Conservation (phyloP, 192 early-diverging fungal genomes). For the Paraglomus occultum region DNA sequence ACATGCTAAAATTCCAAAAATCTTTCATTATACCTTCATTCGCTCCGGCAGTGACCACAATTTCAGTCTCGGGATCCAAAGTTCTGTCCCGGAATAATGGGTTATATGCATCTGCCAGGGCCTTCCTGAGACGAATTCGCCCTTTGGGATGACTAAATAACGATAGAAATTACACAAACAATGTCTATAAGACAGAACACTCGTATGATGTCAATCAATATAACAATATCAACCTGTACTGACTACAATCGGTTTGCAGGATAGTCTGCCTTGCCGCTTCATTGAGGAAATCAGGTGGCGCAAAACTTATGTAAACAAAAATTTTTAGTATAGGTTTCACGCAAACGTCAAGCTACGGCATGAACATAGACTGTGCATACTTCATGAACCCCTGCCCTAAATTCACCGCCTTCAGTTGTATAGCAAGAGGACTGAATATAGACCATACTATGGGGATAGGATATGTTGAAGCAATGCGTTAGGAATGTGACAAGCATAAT, state of each 20-base stretch:
- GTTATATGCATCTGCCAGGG: conserved; percentile 75
- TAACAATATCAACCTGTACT: conserved; percentile 75
- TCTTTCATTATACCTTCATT: conserved; percentile 64
- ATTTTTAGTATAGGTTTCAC: not conserved
- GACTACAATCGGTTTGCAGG: conserved; percentile 63
- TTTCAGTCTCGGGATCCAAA: conserved; percentile 75
- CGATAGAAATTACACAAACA: not conserved
- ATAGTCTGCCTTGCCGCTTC: conserved; percentile 74
- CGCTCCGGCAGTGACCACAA: conserved; percentile 88
- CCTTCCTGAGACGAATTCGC: conserved; percentile 59
- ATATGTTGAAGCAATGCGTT: not conserved
- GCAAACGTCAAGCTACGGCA: not conserved
- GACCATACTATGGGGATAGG: conserved; percentile 60
- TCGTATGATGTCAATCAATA: not conserved
- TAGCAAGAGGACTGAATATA: conserved; percentile 83
- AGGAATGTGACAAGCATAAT: not conserved
- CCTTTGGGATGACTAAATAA: conserved; percentile 58
- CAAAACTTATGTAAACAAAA: conserved; percentile 58
- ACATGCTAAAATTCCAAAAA: conserved; percentile 4
- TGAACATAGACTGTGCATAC: conserved; percentile 32
- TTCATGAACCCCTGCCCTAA: conserved; percentile 88
- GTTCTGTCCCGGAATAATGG: conserved; percentile 57
- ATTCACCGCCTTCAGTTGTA: conserved; percentile 84
- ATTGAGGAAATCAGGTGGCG: conserved; percentile 82
- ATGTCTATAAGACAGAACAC: not conserved